Evolutionary conservation across 768 basidiomycete species (phyloP).

Genomic region (Rhodotorula diobovata): DNA sequence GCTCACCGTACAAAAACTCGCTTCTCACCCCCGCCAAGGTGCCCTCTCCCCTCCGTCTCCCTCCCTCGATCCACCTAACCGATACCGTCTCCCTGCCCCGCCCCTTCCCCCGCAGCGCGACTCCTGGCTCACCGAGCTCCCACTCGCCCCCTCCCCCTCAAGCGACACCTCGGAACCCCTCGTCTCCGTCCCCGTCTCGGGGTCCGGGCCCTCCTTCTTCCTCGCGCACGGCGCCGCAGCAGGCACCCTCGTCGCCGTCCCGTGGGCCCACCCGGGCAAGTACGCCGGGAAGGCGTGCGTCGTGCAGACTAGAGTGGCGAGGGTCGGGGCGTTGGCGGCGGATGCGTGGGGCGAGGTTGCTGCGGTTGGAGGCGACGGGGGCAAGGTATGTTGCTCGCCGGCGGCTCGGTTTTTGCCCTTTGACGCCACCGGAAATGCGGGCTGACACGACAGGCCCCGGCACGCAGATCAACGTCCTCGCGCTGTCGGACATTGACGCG

Average conservation of each 20-base stretch:
- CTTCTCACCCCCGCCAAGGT: conserved; percentile 26
- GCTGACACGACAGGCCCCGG: neutral
- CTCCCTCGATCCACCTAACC: too few relatives aligned
- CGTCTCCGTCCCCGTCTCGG: neutral
- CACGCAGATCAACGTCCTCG: conserved; percentile 12
- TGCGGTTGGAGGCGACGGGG: conserved; percentile 17
- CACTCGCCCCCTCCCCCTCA: conserved; percentile 4
- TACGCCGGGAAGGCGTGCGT: neutral
- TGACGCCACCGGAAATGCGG: neutral
- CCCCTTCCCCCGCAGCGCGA: conserved; percentile 16
- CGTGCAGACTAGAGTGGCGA: conserved; percentile 1
- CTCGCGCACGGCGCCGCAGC: conserved; percentile 19
- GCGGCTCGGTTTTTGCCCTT: neutral
- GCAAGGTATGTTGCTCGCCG: neutral
- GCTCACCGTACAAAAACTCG: conserved; percentile 40
- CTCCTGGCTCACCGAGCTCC: conserved; percentile 34
- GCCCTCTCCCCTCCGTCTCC: neutral
- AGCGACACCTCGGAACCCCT: conserved; percentile 19
- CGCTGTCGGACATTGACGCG: neutral
- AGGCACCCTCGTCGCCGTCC: conserved; percentile 30
- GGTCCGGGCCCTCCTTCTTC: conserved; percentile 11
- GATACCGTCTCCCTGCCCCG: neutral
- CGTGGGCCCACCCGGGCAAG: conserved; percentile 19
- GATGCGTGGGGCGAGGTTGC: conserved; percentile 25
- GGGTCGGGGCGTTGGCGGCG: conserved; percentile 23